Conservation (phyloP, 768 basidiomycete genomes). For the Termitomyces sp. region DNA sequence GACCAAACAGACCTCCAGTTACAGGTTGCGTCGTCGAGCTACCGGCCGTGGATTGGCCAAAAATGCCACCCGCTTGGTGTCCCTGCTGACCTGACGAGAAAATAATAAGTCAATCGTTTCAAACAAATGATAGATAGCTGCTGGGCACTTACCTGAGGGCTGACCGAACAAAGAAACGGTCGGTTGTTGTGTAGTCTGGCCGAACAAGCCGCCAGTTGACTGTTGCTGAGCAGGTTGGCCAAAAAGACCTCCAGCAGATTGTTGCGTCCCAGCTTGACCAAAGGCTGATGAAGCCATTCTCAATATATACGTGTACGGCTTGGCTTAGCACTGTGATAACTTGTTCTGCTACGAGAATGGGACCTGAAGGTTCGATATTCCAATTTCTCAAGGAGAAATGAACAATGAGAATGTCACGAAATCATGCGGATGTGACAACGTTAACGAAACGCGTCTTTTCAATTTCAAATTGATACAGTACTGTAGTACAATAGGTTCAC, state of each 20-base stretch:
- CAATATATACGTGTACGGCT: conserved; percentile 6
- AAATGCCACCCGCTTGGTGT: conserved; percentile 18
- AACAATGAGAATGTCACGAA: not conserved
- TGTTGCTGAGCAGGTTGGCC: conserved; percentile 21
- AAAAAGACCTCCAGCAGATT: conserved; percentile 21
- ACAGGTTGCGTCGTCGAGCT: conserved; percentile 11
- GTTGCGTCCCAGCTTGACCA: conserved; percentile 21
- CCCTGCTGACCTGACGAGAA: conserved; percentile 28
- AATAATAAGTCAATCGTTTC: not conserved
- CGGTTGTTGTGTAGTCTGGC: conserved; percentile 18
- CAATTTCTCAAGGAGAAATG: no score
- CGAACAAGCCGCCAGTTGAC: conserved; percentile 18
- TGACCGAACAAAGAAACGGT: conserved; percentile 24
- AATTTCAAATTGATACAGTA: not conserved
- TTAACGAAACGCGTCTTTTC: conserved; percentile 1
- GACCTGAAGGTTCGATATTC: not conserved
- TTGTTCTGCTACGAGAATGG: not conserved
- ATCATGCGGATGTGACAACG: conserved; percentile 3
- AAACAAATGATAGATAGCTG: conserved; percentile 2
- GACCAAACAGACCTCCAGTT: conserved; percentile 20
- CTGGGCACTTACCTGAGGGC: conserved; percentile 12
- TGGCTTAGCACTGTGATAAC: conserved; percentile 21
- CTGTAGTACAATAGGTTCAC: not conserved
- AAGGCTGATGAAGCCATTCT: conserved; percentile 22
- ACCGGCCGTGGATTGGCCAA: conserved; percentile 7